Percentiles rank a stretch among this genome's conserved stretches.
Conservation (phyloP, 768 basidiomycete species). For the Panellus pusillus region DNA sequence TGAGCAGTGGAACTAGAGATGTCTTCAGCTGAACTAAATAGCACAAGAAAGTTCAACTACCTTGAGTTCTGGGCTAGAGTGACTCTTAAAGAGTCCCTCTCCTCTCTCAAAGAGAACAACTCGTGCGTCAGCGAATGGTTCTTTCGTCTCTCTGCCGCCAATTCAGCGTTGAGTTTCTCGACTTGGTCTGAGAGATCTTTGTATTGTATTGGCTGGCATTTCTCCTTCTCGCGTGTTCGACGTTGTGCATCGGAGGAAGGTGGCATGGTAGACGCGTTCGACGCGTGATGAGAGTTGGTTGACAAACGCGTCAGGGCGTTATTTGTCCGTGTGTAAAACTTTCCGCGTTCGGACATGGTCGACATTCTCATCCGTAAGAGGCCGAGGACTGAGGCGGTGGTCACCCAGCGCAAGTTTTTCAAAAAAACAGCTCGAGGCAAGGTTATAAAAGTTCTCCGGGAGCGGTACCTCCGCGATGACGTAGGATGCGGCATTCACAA, state of each 20-base stretch:
- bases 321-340: neutral
- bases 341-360: conserved; percentile 30
- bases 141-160: conserved; percentile 2
- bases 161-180: conserved; percentile 29
- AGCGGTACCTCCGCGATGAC: conserved; percentile 91
- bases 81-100: conserved; percentile 8
- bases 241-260: conserved; percentile 36
- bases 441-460: conserved; percentile 92
- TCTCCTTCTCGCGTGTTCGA: conserved; percentile 7
- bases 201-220: conserved; percentile 31
- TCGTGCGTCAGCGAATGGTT: conserved; percentile 42
- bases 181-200: conserved; percentile 37
- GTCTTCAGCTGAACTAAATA: neutral
- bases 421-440: conserved; percentile 94
- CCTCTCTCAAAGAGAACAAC: conserved; percentile 41
- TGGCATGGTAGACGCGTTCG: neutral
- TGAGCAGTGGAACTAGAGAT: conserved; percentile 10
- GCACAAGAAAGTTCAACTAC: neutral
- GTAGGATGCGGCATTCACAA: conserved; percentile 80
- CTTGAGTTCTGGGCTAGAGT: conserved; percentile 7
- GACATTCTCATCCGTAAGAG: conserved; percentile 76
- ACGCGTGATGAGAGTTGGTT: conserved; percentile 2
- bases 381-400: conserved; percentile 64
- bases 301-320: conserved; percentile 2
- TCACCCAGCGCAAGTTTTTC: conserved; percentile 90